phyloP scores from a whole-genome alignment of 768 basidiomycete genomes.

The Podaxis rugospora region DNA sequence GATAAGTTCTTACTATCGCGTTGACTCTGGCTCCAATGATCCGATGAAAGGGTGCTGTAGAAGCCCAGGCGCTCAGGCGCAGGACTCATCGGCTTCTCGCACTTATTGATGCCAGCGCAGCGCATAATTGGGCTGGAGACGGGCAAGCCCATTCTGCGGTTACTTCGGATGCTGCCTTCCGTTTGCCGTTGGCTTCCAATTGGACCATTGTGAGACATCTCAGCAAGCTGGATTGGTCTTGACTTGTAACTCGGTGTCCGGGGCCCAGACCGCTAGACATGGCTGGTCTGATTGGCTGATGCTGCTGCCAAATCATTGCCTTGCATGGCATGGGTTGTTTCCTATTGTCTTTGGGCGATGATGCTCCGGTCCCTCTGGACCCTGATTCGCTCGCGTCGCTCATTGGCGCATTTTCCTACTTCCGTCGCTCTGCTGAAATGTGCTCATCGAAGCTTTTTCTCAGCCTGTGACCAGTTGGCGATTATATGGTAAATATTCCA shows the following conservation, averaged over 20 bases:
- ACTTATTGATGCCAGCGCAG: background rate
- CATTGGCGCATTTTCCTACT: background rate
- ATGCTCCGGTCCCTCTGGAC: background rate
- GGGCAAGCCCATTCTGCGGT: constrained; percentile 2
- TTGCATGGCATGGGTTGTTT: no score
- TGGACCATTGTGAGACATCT: background rate
- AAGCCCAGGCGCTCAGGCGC: background rate
- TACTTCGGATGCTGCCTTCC: background rate
- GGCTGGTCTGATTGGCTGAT: constrained; percentile 3
- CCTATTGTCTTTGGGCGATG: background rate
- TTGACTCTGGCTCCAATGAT: background rate
- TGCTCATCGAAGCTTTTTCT: background rate
- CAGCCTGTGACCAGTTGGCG: constrained; percentile 88
- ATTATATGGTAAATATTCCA: constrained; percentile 55
- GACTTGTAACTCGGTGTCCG: constrained; percentile 1
- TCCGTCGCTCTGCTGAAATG: background rate
- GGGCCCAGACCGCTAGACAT: constrained; percentile 3
- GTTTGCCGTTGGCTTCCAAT: background rate
- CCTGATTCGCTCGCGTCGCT: background rate
- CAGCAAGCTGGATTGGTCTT: background rate
- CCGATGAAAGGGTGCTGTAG: background rate
- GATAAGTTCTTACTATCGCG: background rate
- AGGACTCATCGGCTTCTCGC: background rate
- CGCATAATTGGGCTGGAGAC: background rate
- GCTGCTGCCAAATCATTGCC: background rate